phyloP scores from a whole-genome alignment of 257 asterid genomes.

The Penstemon barbatus region DNA sequence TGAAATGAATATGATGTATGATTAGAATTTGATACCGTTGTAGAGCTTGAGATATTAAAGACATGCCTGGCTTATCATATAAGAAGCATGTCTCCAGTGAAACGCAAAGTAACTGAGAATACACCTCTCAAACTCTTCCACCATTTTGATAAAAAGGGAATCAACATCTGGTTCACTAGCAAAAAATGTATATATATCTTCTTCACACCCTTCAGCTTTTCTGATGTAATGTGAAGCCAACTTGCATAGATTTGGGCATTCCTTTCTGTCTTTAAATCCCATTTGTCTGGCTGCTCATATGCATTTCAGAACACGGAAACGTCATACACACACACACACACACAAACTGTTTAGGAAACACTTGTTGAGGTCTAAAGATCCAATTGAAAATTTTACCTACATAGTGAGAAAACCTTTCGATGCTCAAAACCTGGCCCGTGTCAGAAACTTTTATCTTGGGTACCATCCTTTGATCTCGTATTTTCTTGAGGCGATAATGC shows the following conservation, averaged over 20 bases:
- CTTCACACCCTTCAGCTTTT: slow-evolving; percentile 77
- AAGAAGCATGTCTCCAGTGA: slow-evolving; percentile 81
- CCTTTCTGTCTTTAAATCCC: slow-evolving; percentile 72
- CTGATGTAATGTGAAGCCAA: slow-evolving; percentile 79
- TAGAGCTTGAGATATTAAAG: slow-evolving; percentile 10
- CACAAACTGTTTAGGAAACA: background rate
- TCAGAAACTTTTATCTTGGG: slow-evolving; percentile 60
- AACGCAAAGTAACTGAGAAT: slow-evolving; percentile 90
- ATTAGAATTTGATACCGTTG: background rate
- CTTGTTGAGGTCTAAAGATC: too few relatives aligned
- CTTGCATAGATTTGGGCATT: slow-evolving; percentile 78
- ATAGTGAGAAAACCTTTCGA: slow-evolving; percentile 81
- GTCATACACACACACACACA: slow-evolving; percentile 4
- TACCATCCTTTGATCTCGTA: slow-evolving; percentile 52
- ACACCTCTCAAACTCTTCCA: slow-evolving; percentile 87
- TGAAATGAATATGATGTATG: background rate
- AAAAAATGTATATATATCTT: slow-evolving; percentile 69
- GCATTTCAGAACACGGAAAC: background rate
- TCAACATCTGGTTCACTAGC: slow-evolving; percentile 66
- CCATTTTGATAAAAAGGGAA: slow-evolving; percentile 82
- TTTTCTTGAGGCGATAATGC: slow-evolving; percentile 62
- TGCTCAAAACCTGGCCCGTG: slow-evolving; percentile 61
- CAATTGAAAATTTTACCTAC: slow-evolving; percentile 59
- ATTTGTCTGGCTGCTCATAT: slow-evolving; percentile 77
- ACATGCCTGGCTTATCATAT: slow-evolving; percentile 80